Percentiles rank a stretch among this genome's conserved stretches.
Conservation (phyloP, 495 filamentous ascomycete species). For the Neurospora sp. region DNA sequence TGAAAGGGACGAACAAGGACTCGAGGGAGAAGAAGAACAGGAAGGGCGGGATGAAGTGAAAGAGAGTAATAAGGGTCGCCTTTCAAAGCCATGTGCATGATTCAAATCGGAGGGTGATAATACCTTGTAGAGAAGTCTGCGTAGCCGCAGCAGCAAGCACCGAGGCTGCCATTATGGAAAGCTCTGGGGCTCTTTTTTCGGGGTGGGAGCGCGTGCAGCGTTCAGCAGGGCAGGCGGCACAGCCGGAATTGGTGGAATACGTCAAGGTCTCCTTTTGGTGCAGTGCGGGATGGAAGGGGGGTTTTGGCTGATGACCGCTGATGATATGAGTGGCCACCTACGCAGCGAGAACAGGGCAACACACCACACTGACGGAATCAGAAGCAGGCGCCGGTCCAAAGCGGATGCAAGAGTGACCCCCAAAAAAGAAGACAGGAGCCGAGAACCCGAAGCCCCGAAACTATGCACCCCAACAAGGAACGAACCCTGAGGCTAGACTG, state of each 20-base stretch:
- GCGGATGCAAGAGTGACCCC: neutral
- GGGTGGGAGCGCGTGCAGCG: neutral
- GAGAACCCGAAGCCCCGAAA: neutral
- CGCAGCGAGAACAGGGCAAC: neutral
- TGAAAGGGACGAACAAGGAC: neutral
- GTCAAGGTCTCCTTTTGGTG: neutral
- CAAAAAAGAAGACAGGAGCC: neutral
- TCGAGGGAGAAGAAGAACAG: constrained; percentile 1
- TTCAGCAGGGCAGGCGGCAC: constrained; percentile 10
- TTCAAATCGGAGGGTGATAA: constrained; percentile 14
- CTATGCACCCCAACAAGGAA: neutral
- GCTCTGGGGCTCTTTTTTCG: neutral
- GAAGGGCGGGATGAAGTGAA: neutral
- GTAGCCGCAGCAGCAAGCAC: constrained; percentile 22
- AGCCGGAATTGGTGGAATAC: neutral
- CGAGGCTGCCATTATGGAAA: constrained; percentile 20
- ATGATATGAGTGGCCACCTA: neutral
- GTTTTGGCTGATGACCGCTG: neutral
- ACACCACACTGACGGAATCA: neutral
- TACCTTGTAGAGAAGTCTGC: constrained; percentile 23
- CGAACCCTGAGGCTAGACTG: neutral
- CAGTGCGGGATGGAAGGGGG: neutral
- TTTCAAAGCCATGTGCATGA: constrained; percentile 6
- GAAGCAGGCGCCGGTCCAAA: neutral
- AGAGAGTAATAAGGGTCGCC: constrained; percentile 1